phyloP scores from a whole-genome alignment of 2,329 filamentous ascomycete species.

The Diplodia seriata region DNA sequence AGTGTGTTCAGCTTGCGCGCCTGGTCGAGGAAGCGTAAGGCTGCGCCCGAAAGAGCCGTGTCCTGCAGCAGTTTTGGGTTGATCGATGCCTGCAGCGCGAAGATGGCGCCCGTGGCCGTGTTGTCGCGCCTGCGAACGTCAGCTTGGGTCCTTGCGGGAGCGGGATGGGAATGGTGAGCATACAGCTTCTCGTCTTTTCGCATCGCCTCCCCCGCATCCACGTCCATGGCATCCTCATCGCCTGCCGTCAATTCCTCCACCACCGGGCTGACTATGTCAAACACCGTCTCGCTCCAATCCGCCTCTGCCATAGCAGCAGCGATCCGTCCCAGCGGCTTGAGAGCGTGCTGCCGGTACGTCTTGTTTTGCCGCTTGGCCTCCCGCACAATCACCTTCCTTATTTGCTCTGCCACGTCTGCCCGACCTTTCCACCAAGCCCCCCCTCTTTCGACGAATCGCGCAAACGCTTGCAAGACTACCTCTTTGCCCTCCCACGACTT shows the following conservation, averaged over 20 bases:
- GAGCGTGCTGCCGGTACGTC: slow-evolving; percentile 78
- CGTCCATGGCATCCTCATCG: slow-evolving; percentile 43
- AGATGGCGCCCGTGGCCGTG: slow-evolving; percentile 39
- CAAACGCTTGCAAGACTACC: slow-evolving; percentile 78
- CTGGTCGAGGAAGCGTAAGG: slow-evolving; percentile 36
- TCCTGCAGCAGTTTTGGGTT: slow-evolving; percentile 35
- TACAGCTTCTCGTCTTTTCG: slow-evolving; percentile 40
- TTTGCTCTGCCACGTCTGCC: slow-evolving; percentile 65
- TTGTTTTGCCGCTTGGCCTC: slow-evolving; percentile 93
- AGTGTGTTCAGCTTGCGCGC: slow-evolving; percentile 37
- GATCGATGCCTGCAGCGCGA: slow-evolving; percentile 36
- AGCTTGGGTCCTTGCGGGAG: neutral
- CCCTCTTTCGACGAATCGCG: slow-evolving; percentile 74
- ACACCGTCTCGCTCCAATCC: slow-evolving; percentile 72
- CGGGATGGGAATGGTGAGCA: slow-evolving; percentile 25
- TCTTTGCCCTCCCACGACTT: slow-evolving; percentile 97
- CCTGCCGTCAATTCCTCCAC: slow-evolving; percentile 40
- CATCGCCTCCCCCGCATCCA: slow-evolving; percentile 41
- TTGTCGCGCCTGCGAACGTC: slow-evolving; percentile 37
- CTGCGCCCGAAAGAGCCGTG: slow-evolving; percentile 34
- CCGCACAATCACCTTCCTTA: slow-evolving; percentile 75
- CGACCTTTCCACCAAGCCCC: slow-evolving; percentile 65
- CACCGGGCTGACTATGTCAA: slow-evolving; percentile 67
- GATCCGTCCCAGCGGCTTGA: slow-evolving; percentile 75
- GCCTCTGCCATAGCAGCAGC: slow-evolving; percentile 71